Percentiles rank a stretch among this genome's conserved stretches.
phyloP scores from a whole-genome alignment of 2,329 filamentous ascomycete genomes.

The Cladophialophora exuberans region DNA sequence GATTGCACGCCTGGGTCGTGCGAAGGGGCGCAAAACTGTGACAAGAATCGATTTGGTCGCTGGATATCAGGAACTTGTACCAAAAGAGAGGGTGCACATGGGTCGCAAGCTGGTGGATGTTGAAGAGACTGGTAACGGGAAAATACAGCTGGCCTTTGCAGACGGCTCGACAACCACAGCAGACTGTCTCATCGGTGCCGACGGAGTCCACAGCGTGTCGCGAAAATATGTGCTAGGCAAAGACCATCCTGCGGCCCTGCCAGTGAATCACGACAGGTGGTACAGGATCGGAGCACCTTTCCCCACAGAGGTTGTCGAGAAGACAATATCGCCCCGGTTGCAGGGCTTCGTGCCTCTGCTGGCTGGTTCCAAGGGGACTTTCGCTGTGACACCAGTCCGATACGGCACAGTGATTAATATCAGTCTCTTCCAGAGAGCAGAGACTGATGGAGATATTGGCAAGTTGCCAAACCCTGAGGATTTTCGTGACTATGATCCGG shows the following conservation, averaged over 20 bases:
- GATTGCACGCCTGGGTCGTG: slow-evolving; percentile 5
- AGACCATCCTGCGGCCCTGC: slow-evolving; percentile 1
- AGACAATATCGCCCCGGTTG: neutral
- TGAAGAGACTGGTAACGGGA: neutral
- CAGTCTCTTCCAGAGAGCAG: neutral
- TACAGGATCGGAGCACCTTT: neutral
- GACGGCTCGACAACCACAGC: slow-evolving; percentile 30
- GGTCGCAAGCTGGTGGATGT: neutral
- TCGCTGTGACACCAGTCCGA: slow-evolving; percentile 4
- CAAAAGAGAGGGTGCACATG: neutral
- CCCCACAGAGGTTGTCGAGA: slow-evolving; percentile 3
- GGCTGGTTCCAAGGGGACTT: neutral
- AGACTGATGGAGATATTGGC: neutral
- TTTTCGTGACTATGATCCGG: neutral
- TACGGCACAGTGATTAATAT: slow-evolving; percentile 6
- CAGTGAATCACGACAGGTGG: slow-evolving; percentile 8
- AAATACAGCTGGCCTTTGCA: neutral
- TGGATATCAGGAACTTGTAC: neutral
- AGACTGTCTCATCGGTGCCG: slow-evolving; percentile 42
- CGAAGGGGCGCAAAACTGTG: slow-evolving; percentile 11
- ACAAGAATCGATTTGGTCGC: neutral
- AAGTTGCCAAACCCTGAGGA: neutral
- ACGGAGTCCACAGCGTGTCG: slow-evolving; percentile 42
- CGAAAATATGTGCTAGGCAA: slow-evolving; percentile 37
- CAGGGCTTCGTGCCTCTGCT: slow-evolving; percentile 5